Conservation (phyloP, 345 rosid genomes). For the Murraya paniculata region DNA sequence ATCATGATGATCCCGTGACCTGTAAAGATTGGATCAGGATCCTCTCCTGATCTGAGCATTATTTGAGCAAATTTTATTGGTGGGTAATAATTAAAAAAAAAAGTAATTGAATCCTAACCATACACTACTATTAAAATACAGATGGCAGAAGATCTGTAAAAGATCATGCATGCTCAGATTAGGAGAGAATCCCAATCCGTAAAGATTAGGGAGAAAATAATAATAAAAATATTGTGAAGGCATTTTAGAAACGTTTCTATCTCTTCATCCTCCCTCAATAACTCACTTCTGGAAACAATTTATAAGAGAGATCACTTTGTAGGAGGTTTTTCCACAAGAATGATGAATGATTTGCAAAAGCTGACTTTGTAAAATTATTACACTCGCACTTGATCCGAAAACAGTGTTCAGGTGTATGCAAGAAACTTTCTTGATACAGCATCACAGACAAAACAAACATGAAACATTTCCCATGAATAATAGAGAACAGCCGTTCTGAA, state of each 20-base stretch:
- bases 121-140: no score
- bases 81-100: no score
- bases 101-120: no score
- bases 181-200: no score
- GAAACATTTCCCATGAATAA: neutral
- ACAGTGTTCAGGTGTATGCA: neutral
- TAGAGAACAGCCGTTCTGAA: neutral
- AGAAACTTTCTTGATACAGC: neutral
- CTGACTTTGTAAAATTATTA: neutral
- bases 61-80: no score
- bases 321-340: neutral
- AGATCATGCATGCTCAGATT: no score
- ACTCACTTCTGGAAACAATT: neutral
- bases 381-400: neutral
- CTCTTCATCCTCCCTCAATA: neutral
- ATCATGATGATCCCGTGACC: conserved; percentile 99
- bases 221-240: neutral
- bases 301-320: neutral
- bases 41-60: no score
- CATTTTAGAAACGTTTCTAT: neutral
- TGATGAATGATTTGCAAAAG: neutral
- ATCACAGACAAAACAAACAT: neutral
- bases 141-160: no score
- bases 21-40: no score
- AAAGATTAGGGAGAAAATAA: conserved; percentile 13